Evolutionary conservation across 2,329 filamentous ascomycete species (phyloP).

Genomic region (Colletotrichum salicis): DNA sequence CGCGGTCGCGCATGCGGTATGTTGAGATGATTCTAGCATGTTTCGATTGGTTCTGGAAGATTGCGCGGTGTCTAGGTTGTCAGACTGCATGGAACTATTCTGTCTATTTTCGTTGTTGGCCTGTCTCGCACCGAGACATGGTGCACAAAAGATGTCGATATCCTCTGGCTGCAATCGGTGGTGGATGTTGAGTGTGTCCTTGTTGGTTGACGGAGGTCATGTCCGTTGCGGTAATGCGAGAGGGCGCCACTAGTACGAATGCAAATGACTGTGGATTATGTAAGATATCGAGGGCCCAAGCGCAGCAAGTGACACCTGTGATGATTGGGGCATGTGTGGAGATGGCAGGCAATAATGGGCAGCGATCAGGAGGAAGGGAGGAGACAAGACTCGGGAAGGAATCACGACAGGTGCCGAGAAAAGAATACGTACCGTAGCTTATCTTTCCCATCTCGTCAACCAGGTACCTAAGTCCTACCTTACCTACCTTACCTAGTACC

Average conservation of each 20-base stretch:
- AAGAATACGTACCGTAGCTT: background rate
- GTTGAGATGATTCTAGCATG: background rate
- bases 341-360: background rate
- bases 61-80: background rate
- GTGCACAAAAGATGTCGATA: background rate
- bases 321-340: background rate
- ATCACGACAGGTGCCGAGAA: constrained; percentile 10
- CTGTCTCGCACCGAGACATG: constrained; percentile 18
- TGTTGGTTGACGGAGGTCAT: background rate
- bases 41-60: constrained; percentile 15
- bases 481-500: too few species aligned
- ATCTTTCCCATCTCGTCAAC: background rate
- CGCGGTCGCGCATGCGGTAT: background rate
- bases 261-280: background rate
- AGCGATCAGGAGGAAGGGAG: background rate
- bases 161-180: background rate
- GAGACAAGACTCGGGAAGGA: background rate
- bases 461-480: too few species aligned
- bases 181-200: background rate
- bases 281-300: background rate
- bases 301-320: background rate
- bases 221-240: background rate
- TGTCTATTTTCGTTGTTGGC: constrained; percentile 1
- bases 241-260: background rate
- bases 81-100: constrained; percentile 15